These are phyloP conservation scores for Neodidymelliopsis sp. DNA, from an alignment of 2,329 filamentous ascomycete genomes.

Conservation along the genomic window DNA sequence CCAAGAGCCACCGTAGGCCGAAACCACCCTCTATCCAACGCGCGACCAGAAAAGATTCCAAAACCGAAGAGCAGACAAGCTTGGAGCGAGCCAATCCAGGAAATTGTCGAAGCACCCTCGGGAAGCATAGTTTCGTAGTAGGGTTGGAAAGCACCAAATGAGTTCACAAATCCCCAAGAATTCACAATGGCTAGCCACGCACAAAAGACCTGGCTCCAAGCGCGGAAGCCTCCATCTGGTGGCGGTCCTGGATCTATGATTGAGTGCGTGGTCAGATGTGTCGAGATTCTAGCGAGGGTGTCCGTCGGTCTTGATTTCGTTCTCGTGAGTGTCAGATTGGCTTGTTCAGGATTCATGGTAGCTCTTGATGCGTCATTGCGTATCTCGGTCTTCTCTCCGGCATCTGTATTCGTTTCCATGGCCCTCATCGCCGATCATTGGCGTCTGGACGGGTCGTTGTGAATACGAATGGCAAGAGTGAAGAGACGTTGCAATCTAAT, in stretches of 20 bases:
- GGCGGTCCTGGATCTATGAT: slow-evolving; percentile 34
- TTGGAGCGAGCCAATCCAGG: slow-evolving; percentile 62
- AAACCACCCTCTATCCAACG: slow-evolving; percentile 60
- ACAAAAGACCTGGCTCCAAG: slow-evolving; percentile 43
- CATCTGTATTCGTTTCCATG: neutral
- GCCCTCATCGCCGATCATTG: neutral
- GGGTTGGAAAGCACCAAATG: slow-evolving; percentile 57
- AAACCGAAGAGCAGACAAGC: slow-evolving; percentile 56
- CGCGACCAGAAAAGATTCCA: slow-evolving; percentile 56
- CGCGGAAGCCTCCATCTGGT: slow-evolving; percentile 53
- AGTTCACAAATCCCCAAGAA: slow-evolving; percentile 52
- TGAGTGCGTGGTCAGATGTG: slow-evolving; percentile 44
- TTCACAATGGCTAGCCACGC: slow-evolving; percentile 42
- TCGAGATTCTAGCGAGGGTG: slow-evolving; percentile 39
- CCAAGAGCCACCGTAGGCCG: slow-evolving; percentile 52
- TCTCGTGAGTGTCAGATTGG: slow-evolving; percentile 13
- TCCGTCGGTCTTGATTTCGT: slow-evolving; percentile 24
- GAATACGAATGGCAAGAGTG: too few relatives aligned
- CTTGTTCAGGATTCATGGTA: slow-evolving; percentile 7
- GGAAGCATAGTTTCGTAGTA: slow-evolving; percentile 53
- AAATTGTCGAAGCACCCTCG: slow-evolving; percentile 54
- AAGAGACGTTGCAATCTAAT: too few relatives aligned
- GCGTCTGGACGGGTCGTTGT: neutral
- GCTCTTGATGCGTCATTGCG: slow-evolving; percentile 6
- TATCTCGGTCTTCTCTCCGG: slow-evolving; percentile 21